Percentiles rank a stretch among this genome's conserved stretches.
These are phyloP conservation scores for Salvia splendens DNA, from an alignment of 257 asterid species.

Conservation along the genomic window DNA sequence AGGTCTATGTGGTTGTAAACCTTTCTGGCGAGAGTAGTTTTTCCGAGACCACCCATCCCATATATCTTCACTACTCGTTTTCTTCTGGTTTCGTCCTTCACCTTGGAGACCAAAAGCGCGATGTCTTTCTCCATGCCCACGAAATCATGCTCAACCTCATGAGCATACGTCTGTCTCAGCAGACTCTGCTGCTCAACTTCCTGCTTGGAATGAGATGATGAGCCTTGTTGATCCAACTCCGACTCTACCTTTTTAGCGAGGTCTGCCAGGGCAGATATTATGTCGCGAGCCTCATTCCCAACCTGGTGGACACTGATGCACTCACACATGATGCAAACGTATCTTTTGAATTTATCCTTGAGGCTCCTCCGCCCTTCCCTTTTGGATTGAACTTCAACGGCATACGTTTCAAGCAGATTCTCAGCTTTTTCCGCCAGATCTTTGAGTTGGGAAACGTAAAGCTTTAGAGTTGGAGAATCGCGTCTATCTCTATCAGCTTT, in stretches of 20 bases:
- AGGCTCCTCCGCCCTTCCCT: background rate
- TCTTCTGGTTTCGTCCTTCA: background rate
- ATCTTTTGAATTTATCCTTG: background rate
- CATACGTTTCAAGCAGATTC: background rate
- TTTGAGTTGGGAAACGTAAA: background rate
- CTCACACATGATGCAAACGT: background rate
- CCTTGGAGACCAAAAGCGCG: background rate
- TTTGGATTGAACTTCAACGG: background rate
- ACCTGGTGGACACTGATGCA: background rate
- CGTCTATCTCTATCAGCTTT: background rate
- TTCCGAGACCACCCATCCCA: background rate
- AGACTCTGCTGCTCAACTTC: too few relatives aligned
- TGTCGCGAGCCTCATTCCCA: background rate
- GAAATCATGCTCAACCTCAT: background rate
- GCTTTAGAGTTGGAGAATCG: background rate
- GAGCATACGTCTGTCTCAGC: too few relatives aligned
- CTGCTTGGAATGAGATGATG: background rate
- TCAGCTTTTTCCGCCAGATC: background rate
- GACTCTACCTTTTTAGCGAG: background rate
- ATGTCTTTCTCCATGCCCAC: conserved; percentile 29
- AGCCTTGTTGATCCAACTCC: background rate
- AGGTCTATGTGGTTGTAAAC: background rate
- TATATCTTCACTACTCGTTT: background rate
- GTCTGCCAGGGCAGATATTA: background rate
- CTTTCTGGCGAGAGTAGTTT: background rate